Base-by-base conservation (phyloP, 148 eudicot species). In the Rhododendron williamsianum region DNA sequence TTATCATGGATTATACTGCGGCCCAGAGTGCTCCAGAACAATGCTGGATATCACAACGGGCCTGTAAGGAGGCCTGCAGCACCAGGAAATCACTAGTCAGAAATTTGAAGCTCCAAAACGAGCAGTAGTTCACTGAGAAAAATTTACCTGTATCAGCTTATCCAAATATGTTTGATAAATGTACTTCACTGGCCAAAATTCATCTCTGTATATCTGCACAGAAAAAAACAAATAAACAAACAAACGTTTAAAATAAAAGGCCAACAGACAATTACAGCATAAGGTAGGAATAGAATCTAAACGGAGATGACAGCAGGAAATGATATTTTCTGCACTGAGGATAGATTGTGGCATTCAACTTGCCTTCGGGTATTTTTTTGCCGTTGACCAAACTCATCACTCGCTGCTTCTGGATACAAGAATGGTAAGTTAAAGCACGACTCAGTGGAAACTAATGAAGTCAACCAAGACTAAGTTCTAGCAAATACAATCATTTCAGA, bases 151-250 rank as follows among this genome's bases (percentile, higher is more conserved):
- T 58, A 86, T 81, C 78, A 76, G 89, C 89, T 89, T 90, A 89
- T 88, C 91, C 89, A 79, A 85, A 83, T 87, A 84, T 86, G 81
- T 67, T 86, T 83, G 71, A 87, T 82, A 88, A 58, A 51, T 45
- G 83, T 81, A 85, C 87, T 87, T 94, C 94, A 96, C 92, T 93
- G 95, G 86, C 92, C 95, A 90, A 96, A 96, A 85, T 90, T 94
- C 98, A 96, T 96, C 88, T 96, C 94, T 2, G 99, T 93, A 90
- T 96, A 94, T 94, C 98, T 96, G 92, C 91, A 90, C 5, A 41
- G 52, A 33, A 43, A 45, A 15, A 54, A 1, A 78, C 4, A 85
- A 35, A 10, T 0, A 58, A 25, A 18, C 9, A 10, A 45, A 41
- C 45, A 0, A 0, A 41, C 7, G 6, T 41, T 41, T 41, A 10